phyloP scores from a whole-genome alignment of 306 rosid species.

The Arachis stenosperma region DNA sequence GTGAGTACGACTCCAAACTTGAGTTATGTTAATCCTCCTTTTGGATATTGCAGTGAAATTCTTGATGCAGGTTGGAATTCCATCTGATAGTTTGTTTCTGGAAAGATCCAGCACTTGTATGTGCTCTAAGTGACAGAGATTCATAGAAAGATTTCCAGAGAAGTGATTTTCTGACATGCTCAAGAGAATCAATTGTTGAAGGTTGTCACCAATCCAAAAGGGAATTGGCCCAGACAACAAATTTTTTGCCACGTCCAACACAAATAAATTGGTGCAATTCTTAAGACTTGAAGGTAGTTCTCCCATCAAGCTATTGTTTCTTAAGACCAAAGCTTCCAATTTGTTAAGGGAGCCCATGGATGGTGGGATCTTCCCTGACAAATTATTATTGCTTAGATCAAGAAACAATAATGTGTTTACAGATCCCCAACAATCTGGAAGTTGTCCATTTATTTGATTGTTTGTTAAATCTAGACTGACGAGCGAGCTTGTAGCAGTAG shows the following conservation, averaged over 20 bases:
- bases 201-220: constrained; percentile 33
- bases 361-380: constrained; percentile 19
- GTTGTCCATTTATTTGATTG: constrained; percentile 21
- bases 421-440: constrained; percentile 27
- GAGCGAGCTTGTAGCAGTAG: not conserved
- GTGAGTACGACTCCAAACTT: not conserved
- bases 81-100: not conserved
- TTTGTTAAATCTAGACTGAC: not conserved
- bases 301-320: constrained; percentile 29
- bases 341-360: constrained; percentile 19
- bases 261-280: not conserved
- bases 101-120: constrained; percentile 24
- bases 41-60: not conserved
- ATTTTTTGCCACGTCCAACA: constrained; percentile 25
- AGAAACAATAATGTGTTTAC: not conserved
- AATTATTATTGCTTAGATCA: constrained; percentile 25
- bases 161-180: constrained; percentile 18
- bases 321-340: constrained; percentile 12
- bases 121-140: not conserved
- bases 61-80: constrained; percentile 10
- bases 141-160: not conserved
- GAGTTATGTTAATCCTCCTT: not conserved
- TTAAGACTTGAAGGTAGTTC: constrained; percentile 26
- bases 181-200: not conserved
- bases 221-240: not conserved